These are phyloP conservation scores for Didymella sp. DNA, from an alignment of 2,329 filamentous ascomycete genomes.

Conservation along the genomic window DNA sequence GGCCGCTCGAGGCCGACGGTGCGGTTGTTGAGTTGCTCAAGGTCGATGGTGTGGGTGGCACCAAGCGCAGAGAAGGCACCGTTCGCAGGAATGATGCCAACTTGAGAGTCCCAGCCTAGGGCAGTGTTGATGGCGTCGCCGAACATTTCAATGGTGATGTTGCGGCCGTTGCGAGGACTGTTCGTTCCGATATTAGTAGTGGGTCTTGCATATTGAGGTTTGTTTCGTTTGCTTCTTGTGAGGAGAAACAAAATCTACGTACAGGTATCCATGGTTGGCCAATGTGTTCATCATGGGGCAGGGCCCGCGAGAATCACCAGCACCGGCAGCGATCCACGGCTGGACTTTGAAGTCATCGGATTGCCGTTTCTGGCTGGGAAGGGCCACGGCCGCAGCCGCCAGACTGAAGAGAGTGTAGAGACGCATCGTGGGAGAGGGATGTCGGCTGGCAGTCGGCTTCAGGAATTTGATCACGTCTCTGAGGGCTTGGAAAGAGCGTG, in stretches of 20 bases:
- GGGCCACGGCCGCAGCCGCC: not conserved
- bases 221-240: not conserved
- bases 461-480: not conserved
- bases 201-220: not conserved
- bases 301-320: conserved; percentile 4
- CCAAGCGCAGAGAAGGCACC: not conserved
- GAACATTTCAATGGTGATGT: not conserved
- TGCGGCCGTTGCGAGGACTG: not conserved
- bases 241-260: not conserved
- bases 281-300: conserved; percentile 10
- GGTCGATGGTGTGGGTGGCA: not conserved
- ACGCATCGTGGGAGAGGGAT: not conserved
- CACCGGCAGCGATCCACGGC: not conserved
- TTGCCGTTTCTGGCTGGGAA: not conserved
- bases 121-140: not conserved
- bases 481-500: not conserved
- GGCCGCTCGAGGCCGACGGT: not conserved
- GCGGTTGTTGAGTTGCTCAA: not conserved
- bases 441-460: not conserved
- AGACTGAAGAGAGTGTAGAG: not conserved
- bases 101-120: not conserved
- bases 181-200: not conserved
- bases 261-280: conserved; percentile 12
- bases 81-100: not conserved
- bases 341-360: not conserved